Evolutionary conservation across 2,329 filamentous ascomycete species (phyloP).

Genomic region (Fusarium brevicatenulatum): DNA sequence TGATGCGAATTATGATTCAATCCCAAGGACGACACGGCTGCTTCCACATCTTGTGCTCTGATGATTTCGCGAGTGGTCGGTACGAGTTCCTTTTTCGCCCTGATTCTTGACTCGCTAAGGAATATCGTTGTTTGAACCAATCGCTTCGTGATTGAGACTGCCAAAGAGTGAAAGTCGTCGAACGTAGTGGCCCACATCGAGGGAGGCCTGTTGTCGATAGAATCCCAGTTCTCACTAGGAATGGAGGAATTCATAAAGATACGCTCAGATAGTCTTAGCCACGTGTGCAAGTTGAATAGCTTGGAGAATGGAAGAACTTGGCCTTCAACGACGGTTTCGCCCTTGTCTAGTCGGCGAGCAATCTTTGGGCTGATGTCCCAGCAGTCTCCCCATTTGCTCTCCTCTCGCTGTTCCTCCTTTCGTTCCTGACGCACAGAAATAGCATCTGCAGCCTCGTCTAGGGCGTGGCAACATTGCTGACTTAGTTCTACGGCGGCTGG

Average conservation of each 20-base stretch:
- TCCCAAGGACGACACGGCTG: constrained; percentile 60
- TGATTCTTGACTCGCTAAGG: constrained; percentile 75
- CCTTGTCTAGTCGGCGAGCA: constrained; percentile 46
- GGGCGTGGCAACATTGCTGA: constrained; percentile 68
- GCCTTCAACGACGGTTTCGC: constrained; percentile 28
- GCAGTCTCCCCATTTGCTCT: constrained; percentile 66
- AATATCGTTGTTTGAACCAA: constrained; percentile 76
- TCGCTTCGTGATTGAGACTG: constrained; percentile 73
- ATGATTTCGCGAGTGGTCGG: constrained; percentile 50
- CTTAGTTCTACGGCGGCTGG: constrained; percentile 80
- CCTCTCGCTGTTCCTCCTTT: constrained; percentile 69
- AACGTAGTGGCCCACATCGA: constrained; percentile 79
- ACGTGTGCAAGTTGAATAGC: constrained; percentile 68
- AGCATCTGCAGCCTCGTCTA: constrained; percentile 76
- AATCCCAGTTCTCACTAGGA: constrained; percentile 74
- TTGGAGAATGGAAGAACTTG: constrained; percentile 59
- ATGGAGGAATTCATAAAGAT: constrained; percentile 80
- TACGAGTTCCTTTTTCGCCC: constrained; percentile 55
- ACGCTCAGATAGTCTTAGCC: constrained; percentile 71
- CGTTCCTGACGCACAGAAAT: constrained; percentile 72
- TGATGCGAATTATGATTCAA: constrained; percentile 50
- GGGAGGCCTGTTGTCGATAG: constrained; percentile 69
- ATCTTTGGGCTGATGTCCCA: constrained; percentile 71
- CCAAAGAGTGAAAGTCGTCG: constrained; percentile 77
- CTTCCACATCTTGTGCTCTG: constrained; percentile 57